Evolutionary conservation across 768 basidiomycete species (phyloP).

Genomic region (Nidularia sp.): DNA sequence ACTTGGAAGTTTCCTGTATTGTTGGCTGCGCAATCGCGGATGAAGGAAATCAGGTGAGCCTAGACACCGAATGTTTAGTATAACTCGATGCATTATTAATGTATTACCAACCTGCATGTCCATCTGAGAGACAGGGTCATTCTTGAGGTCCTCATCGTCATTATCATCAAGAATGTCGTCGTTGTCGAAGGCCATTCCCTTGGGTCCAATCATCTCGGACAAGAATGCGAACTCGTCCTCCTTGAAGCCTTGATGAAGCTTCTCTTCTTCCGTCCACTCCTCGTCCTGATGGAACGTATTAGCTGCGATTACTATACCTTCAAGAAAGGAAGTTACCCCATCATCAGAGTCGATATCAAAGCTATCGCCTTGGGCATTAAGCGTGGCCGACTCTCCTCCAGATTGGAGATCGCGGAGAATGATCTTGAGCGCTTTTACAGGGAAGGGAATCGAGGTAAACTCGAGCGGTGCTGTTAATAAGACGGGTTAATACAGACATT

Average conservation of each 20-base stretch:
- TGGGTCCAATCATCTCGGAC: conserved; percentile 78
- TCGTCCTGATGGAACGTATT: conserved; percentile 52
- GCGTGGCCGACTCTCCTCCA: conserved; percentile 67
- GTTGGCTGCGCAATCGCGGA: conserved; percentile 61
- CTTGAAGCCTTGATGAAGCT: conserved; percentile 50
- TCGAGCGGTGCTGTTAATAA: conserved; percentile 68
- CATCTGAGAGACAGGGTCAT: conserved; percentile 82
- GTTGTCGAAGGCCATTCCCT: conserved; percentile 70
- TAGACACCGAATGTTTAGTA: conserved; percentile 18
- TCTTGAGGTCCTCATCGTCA: conserved; percentile 85
- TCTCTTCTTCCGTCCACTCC: conserved; percentile 93
- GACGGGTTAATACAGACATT: conserved; percentile 22
- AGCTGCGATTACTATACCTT: not conserved
- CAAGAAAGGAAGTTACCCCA: conserved; percentile 37
- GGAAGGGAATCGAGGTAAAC: conserved; percentile 84
- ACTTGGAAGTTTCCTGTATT: conserved; percentile 61
- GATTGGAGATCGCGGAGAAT: conserved; percentile 81
- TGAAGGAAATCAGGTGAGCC: conserved; percentile 68
- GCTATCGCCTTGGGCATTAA: conserved; percentile 49
- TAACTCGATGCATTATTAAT: not conserved
- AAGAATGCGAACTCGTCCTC: conserved; percentile 81
- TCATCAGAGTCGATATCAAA: conserved; percentile 73
- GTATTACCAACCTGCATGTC: conserved; percentile 58
- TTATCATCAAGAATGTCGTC: conserved; percentile 70
- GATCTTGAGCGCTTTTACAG: conserved; percentile 88